Base-by-base conservation (phyloP, 83 land plant species). In the Picea abies region DNA sequence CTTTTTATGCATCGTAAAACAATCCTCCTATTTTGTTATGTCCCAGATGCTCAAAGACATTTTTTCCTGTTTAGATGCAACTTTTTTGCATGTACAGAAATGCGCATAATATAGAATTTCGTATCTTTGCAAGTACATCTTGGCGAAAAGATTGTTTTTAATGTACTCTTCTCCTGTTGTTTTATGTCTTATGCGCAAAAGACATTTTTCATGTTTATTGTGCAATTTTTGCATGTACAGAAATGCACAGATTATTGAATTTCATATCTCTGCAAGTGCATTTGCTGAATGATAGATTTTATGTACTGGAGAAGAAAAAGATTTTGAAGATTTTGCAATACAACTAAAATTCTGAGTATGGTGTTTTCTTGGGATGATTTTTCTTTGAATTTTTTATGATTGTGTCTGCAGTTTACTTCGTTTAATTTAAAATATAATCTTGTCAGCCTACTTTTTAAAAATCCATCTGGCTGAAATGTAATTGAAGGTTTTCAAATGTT, bases 201-300 rank as follows among this genome's bases (percentile, higher is more conserved):
- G 12, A 44, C 52, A 73, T 73, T 73, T 73, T 44, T 73, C 25
- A 11, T 47, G 12, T 41, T 41, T 41, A 4, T 11, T 22, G 14
- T 73, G 12, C 77, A 44, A 73, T 41, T n/a, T 73, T 73, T 44
- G 49, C 23, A 73, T 44, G 56, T 73, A 44, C 25, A 41, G 70
- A n/a, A 44, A 10, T 39, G 35, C n/a, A 41, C 56, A 49, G 56
- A 3, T n/a, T 71, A 41, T 72, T 17, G n/a, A 19, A 37, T 41
- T 72, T 44, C 76, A 72, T 44, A 44, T 49, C 56, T 49, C 12
- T 19, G 39, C 52, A 7, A 44, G n/a, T 7, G 10, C 16, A 8
- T 72, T 11, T 35, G 47, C 3, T 37, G 47, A 68, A 69, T 4
- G 32, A 35, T 29, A 0, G 56, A 2, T 0, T 49, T 69, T 15